Evolutionary conservation across 108 stramenopile genomes (phyloP).

Genomic region (Nitzschia palea): DNA sequence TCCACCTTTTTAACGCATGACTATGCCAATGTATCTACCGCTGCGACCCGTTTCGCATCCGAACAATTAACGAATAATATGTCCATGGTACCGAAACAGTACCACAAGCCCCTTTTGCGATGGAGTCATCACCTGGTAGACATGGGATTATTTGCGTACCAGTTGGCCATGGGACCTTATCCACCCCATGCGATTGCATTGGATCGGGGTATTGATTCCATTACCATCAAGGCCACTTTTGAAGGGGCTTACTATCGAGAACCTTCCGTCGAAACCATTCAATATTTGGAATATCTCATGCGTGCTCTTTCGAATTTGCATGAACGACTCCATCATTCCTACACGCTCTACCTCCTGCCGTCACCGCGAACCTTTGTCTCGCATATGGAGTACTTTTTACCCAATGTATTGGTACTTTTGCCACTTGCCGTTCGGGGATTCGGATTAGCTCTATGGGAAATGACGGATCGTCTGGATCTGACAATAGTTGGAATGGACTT

Average conservation of each 20-base stretch:
- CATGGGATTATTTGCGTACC: slow-evolving; percentile 40
- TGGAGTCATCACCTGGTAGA: slow-evolving; percentile 58
- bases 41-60: neutral
- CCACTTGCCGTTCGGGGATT: slow-evolving; percentile 72
- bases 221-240: slow-evolving; percentile 60
- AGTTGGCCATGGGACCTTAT: slow-evolving; percentile 33
- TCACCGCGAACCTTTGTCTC: slow-evolving; percentile 73
- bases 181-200: slow-evolving; percentile 74
- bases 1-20: slow-evolving; percentile 24
- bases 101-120: too few relatives aligned
- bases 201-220: slow-evolving; percentile 74
- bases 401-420: slow-evolving; percentile 65
- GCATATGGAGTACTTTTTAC: slow-evolving; percentile 82
- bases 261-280: slow-evolving; percentile 45
- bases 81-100: neutral
- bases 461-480: slow-evolving; percentile 50
- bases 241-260: slow-evolving; percentile 7
- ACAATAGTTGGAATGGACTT: slow-evolving; percentile 28
- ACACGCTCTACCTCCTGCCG: slow-evolving; percentile 75
- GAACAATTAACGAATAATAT: neutral
- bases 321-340: slow-evolving; percentile 87
- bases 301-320: slow-evolving; percentile 79
- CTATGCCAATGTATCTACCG: slow-evolving; percentile 16
- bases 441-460: slow-evolving; percentile 50
- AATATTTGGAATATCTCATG: slow-evolving; percentile 56